phyloP scores from a whole-genome alignment of 2,329 filamentous ascomycete species.

The Elsinoe necatrix region DNA sequence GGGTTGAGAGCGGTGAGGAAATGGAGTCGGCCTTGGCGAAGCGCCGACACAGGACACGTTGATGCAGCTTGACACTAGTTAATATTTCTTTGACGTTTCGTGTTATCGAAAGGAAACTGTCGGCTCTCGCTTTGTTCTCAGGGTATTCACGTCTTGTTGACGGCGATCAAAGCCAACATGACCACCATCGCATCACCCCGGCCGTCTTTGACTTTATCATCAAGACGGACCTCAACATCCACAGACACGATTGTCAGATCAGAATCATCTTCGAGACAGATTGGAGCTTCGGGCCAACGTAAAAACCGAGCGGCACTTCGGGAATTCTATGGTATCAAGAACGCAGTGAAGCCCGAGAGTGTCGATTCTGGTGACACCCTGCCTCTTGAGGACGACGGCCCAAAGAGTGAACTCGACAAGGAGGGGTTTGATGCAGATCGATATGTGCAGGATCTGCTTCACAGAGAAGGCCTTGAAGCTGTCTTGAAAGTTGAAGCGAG shows the following conservation, averaged over 20 bases:
- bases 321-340: slow-evolving; percentile 85
- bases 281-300: slow-evolving; percentile 41
- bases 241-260: slow-evolving; percentile 42
- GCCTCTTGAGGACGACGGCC: slow-evolving; percentile 1
- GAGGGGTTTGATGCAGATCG: slow-evolving; percentile 60
- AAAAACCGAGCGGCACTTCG: slow-evolving; percentile 79
- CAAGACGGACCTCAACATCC: slow-evolving; percentile 64
- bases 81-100: too few relatives aligned
- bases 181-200: slow-evolving; percentile 53
- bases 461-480: slow-evolving; percentile 57
- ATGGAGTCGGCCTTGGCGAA: too few relatives aligned
- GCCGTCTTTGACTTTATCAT: slow-evolving; percentile 55
- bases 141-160: neutral
- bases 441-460: slow-evolving; percentile 56
- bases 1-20: too few relatives aligned
- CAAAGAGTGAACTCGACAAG: neutral
- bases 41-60: too few relatives aligned
- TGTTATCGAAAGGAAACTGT: too few relatives aligned
- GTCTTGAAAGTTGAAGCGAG: slow-evolving; percentile 62
- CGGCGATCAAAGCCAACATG: slow-evolving; percentile 33
- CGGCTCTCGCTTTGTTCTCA: too few relatives aligned
- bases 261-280: slow-evolving; percentile 34
- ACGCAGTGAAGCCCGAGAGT: slow-evolving; percentile 33
- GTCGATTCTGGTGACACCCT: neutral
- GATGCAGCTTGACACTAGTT: too few relatives aligned